Evolutionary conservation across 345 rosid species (phyloP).

Genomic region (Ailanthus altissimus): DNA sequence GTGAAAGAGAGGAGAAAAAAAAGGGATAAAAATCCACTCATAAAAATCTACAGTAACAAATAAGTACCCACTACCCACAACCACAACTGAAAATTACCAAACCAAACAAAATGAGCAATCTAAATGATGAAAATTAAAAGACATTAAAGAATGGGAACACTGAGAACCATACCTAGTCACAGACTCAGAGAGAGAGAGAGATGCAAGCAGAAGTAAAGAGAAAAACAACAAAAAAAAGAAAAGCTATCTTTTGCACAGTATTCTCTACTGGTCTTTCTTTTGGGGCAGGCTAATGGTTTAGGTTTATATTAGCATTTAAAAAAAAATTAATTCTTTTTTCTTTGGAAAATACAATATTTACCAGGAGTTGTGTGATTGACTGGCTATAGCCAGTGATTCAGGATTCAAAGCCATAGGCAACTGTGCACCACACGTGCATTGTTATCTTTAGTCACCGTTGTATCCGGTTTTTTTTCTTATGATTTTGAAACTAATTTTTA

Average conservation of each 20-base stretch:
- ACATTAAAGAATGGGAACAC: slow-evolving; percentile 19
- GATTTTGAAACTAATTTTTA: no score
- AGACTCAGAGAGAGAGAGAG: not conserved
- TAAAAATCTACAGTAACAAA: not conserved
- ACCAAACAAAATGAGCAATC: slow-evolving; percentile 1
- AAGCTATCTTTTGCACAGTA: slow-evolving; percentile 18
- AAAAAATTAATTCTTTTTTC: not conserved
- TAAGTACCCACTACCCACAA: not conserved
- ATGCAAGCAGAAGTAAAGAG: not conserved
- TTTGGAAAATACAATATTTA: not conserved
- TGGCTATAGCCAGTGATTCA: slow-evolving; percentile 26
- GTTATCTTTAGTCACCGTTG: slow-evolving; percentile 12
- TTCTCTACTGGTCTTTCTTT: slow-evolving; percentile 22
- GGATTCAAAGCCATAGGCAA: slow-evolving; percentile 4
- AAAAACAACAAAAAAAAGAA: not conserved
- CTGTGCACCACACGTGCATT: slow-evolving; percentile 46
- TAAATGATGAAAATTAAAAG: slow-evolving; percentile 1
- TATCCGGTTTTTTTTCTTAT: not conserved
- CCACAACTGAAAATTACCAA: slow-evolving; percentile 5
- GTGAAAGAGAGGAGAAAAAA: slow-evolving; percentile 12
- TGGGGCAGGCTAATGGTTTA: not conserved
- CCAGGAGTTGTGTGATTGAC: not conserved
- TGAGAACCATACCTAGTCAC: slow-evolving; percentile 23
- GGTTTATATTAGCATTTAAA: not conserved
- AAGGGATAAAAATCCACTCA: not conserved